These are phyloP conservation scores for Starmerella asiatica DNA, from an alignment of 805 yeast species.

Conservation along the genomic window DNA sequence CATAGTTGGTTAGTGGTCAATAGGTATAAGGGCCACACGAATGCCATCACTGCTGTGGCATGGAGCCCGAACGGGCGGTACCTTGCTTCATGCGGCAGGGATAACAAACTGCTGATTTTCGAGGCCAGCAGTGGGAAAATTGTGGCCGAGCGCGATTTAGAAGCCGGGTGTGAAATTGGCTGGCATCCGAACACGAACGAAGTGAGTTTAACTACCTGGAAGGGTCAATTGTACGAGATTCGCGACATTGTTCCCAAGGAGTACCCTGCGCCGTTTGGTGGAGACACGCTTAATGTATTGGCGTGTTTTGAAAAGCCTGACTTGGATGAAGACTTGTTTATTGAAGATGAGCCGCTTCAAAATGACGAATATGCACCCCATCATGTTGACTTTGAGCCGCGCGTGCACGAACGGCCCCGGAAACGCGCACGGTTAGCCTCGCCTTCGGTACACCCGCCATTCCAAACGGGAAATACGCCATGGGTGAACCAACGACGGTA, in stretches of 20 bases:
- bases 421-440: background rate
- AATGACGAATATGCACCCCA: no score
- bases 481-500: slow-evolving; percentile 61
- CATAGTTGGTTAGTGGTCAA: slow-evolving; percentile 20
- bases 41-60: slow-evolving; percentile 36
- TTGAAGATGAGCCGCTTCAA: slow-evolving; percentile 43
- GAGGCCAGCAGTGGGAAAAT: slow-evolving; percentile 29
- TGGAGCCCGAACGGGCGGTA: slow-evolving; percentile 51
- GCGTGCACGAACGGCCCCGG: background rate
- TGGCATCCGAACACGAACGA: slow-evolving; percentile 30
- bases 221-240: slow-evolving; percentile 25
- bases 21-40: slow-evolving; percentile 21
- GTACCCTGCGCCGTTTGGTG: slow-evolving; percentile 22
- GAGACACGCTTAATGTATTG: slow-evolving; percentile 16
- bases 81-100: slow-evolving; percentile 40
- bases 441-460: slow-evolving; percentile 33
- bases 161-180: slow-evolving; percentile 22
- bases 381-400: background rate
- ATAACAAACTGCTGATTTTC: slow-evolving; percentile 44
- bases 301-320: background rate
- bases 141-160: slow-evolving; percentile 28
- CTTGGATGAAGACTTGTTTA: slow-evolving; percentile 24
- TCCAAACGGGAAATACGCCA: slow-evolving; percentile 82
- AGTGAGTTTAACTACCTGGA: slow-evolving; percentile 24
- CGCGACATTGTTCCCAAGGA: slow-evolving; percentile 8